These are phyloP conservation scores for Fusarium compactum DNA, from an alignment of 2,329 filamentous ascomycete species.

Conservation along the genomic window DNA sequence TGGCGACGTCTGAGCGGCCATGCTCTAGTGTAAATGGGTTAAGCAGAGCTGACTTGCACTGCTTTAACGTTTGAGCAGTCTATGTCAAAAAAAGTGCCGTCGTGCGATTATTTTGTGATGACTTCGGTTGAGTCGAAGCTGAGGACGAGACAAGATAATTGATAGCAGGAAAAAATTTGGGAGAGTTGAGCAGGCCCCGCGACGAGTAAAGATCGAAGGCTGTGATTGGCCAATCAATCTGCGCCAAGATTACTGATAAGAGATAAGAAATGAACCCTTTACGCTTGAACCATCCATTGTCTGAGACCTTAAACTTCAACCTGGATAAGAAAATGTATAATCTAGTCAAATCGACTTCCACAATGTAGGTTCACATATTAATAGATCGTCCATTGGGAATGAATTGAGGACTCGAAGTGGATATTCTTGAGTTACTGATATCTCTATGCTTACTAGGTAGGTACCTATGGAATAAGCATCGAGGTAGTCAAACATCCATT, in stretches of 20 bases:
- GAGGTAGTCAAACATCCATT: not conserved
- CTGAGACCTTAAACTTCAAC: not conserved
- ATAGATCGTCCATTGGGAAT: not conserved
- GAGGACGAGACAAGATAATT: conserved; percentile 28
- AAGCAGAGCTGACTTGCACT: conserved; percentile 35
- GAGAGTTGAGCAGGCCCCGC: conserved; percentile 42
- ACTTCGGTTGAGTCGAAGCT: conserved; percentile 28
- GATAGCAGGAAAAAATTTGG: conserved; percentile 47
- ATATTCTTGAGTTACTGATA: no score
- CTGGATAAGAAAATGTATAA: not conserved
- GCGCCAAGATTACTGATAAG: conserved; percentile 27
- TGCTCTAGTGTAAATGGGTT: conserved; percentile 42
- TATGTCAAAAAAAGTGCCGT: not conserved
- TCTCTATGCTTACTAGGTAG: no score
- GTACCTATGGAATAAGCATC: no score
- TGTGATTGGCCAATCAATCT: conserved; percentile 40
- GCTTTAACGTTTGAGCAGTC: conserved; percentile 2
- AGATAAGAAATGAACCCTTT: conserved; percentile 25
- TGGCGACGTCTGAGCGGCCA: conserved; percentile 63
- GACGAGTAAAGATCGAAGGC: not conserved
- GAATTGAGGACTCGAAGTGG: not conserved
- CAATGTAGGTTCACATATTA: not conserved
- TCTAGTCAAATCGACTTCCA: not conserved
- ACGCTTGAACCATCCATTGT: not conserved
- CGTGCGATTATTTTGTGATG: conserved; percentile 12